phyloP scores from a whole-genome alignment of 805 yeast species.

The Pichia gijzeniarum region DNA sequence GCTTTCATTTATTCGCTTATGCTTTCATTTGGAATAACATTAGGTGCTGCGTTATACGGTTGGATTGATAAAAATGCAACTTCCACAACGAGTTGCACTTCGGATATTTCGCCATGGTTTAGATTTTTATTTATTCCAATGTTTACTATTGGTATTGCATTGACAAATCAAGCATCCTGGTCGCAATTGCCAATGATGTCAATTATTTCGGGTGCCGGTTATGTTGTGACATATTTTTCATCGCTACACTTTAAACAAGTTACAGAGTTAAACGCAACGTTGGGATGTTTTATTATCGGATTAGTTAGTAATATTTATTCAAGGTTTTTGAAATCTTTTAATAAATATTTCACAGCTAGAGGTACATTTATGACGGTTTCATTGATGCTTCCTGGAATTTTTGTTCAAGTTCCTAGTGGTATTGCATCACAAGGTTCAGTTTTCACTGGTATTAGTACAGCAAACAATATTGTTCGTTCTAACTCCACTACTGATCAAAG shows the following conservation, averaged over 20 bases:
- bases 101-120: constrained; percentile 49
- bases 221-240: constrained; percentile 74
- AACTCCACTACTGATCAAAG: constrained; percentile 20
- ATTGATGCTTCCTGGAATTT: constrained; percentile 93
- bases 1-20: constrained; percentile 90
- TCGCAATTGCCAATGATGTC: constrained; percentile 85
- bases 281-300: constrained; percentile 90
- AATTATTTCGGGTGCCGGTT: constrained; percentile 69
- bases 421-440: constrained; percentile 85
- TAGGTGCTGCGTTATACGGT: constrained; percentile 91
- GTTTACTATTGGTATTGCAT: constrained; percentile 52
- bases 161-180: constrained; percentile 79
- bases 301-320: constrained; percentile 83
- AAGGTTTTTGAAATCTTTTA: constrained; percentile 67
- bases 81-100: constrained; percentile 51
- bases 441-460: constrained; percentile 70
- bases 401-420: constrained; percentile 93
- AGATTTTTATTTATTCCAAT: constrained; percentile 74
- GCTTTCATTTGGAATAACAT: constrained; percentile 87
- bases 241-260: constrained; percentile 54
- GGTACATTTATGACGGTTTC: constrained; percentile 67
- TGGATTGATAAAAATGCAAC: constrained; percentile 85
- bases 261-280: constrained; percentile 80
- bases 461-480: constrained; percentile 54
- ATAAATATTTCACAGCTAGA: constrained; percentile 18